phyloP scores from a whole-genome alignment of 371 early-diverging fungal species.

The Mucor circinelloides region DNA sequence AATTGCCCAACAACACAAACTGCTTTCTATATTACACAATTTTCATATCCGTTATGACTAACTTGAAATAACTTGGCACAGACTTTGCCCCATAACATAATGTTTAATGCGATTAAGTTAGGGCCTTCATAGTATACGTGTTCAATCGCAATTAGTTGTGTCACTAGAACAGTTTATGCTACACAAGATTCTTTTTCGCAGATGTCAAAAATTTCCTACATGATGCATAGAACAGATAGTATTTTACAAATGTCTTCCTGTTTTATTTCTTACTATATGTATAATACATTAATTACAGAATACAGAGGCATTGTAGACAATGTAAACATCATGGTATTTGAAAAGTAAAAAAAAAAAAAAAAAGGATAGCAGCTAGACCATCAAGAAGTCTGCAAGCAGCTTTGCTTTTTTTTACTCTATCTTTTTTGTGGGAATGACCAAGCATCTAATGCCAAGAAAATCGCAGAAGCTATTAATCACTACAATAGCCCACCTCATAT shows the following conservation, averaged over 20 bases:
- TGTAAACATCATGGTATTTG: neutral
- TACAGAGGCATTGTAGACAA: neutral
- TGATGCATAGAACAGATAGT: neutral
- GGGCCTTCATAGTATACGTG: neutral
- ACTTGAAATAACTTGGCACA: neutral
- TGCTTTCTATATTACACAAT: no score
- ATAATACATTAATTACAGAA: neutral
- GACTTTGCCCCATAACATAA: neutral
- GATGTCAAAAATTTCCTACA: neutral
- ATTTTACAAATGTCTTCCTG: neutral
- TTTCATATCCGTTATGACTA: no score
- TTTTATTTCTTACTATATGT: neutral
- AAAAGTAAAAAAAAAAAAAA: neutral
- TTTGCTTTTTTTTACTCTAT: neutral
- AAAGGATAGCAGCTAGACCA: neutral
- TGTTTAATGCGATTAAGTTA: neutral
- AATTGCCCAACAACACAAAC: no score
- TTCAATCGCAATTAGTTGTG: neutral
- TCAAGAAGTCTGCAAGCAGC: neutral
- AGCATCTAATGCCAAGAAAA: slow-evolving; percentile 82
- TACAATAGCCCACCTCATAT: slow-evolving; percentile 82
- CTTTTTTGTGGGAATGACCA: slow-evolving; percentile 67
- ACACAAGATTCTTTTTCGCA: neutral
- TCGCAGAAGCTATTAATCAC: slow-evolving; percentile 90
- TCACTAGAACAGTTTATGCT: neutral